Conservation (phyloP, 73 alveolate species). For the Tetrahymena malaccensis region DNA sequence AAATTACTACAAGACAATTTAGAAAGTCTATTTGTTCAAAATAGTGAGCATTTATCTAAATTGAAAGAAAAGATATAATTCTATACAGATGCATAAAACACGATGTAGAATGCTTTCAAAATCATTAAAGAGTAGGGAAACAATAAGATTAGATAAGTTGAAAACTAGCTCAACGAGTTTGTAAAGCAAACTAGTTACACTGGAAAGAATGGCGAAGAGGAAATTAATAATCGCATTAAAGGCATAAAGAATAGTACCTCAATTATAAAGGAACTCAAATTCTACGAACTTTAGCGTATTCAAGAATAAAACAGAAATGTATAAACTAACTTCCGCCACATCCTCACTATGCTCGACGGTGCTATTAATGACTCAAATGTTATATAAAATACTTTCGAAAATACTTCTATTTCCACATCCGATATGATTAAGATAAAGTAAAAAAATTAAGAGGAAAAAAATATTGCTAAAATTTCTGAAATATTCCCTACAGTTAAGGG, state of each 20-base stretch:
- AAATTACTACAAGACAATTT: not conserved
- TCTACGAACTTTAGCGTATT: not conserved
- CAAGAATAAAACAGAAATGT: not conserved
- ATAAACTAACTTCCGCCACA: not conserved
- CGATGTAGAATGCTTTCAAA: not conserved
- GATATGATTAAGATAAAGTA: not conserved
- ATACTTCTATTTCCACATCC: not conserved
- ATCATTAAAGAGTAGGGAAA: not conserved
- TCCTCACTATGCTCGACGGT: not conserved
- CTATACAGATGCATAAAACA: not conserved
- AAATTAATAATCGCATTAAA: not conserved
- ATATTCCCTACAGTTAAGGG: not conserved
- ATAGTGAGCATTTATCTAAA: not conserved
- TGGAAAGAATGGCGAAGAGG: not conserved
- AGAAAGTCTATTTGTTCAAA: not conserved
- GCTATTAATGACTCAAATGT: not conserved
- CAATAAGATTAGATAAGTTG: not conserved
- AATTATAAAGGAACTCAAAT: not conserved
- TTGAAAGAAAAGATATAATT: not conserved
- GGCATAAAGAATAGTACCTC: not conserved
- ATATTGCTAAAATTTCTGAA: not conserved
- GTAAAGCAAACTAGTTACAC: not conserved
- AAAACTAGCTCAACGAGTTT: not conserved
- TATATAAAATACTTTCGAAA: not conserved
- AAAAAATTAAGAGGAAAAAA: not conserved